Conservation (phyloP, 192 early-diverging fungal genomes). For the Coemansia umbellata region DNA sequence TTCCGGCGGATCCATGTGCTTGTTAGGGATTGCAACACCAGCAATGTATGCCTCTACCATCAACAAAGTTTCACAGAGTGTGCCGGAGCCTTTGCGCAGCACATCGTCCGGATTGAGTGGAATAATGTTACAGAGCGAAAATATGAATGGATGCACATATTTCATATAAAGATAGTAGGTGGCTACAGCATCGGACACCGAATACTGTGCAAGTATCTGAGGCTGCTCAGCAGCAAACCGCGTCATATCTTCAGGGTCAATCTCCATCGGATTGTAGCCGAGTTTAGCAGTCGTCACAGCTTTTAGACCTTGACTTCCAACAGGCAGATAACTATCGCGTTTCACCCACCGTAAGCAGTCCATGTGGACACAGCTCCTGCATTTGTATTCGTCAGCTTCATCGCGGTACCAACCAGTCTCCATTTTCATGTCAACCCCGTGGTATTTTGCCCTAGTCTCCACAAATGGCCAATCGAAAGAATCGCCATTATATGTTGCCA, state of each 20-base stretch:
- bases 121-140: constrained; percentile 99
- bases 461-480: constrained; percentile 99
- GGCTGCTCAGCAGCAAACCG: constrained; percentile 87
- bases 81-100: constrained; percentile 91
- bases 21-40: constrained; percentile 95
- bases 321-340: constrained; percentile 94
- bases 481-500: constrained; percentile 99
- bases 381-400: constrained; percentile 81
- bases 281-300: constrained; percentile 94
- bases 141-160: constrained; percentile 98
- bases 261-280: constrained; percentile 96
- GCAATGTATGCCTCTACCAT: constrained; percentile 94
- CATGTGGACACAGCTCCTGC: constrained; percentile 86
- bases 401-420: constrained; percentile 87
- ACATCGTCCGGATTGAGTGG: constrained; percentile 97
- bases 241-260: constrained; percentile 99
- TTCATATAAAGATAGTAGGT: constrained; percentile 99
- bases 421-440: constrained; percentile 83
- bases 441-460: constrained; percentile 71
- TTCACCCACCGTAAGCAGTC: constrained; percentile 98
- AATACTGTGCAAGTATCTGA: constrained; percentile 93
- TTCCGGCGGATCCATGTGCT: constrained; percentile 76
- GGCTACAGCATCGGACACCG: constrained; percentile 98
- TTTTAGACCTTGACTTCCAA: constrained; percentile 95
- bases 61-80: constrained; percentile 90